Conservation (phyloP, 208 protist species). For the Acanthamoeba castellanii region DNA sequence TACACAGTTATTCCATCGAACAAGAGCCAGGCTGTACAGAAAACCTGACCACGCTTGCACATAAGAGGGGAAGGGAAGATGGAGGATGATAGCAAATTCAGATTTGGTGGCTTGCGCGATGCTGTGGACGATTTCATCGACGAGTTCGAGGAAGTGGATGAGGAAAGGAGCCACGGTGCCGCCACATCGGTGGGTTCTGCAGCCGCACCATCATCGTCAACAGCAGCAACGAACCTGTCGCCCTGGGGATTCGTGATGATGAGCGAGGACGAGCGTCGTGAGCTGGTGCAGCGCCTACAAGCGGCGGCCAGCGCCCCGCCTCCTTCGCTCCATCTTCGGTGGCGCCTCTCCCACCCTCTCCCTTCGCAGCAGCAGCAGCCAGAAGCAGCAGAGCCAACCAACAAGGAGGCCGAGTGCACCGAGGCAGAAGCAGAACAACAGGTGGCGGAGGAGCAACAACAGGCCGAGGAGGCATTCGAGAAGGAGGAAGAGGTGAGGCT, state of each 20-base stretch:
- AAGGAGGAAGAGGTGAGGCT: background rate
- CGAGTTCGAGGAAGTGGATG: conserved; percentile 25
- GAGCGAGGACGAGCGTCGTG: conserved; percentile 6
- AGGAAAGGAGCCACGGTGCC: background rate
- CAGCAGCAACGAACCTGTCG: background rate
- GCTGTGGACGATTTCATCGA: conserved; percentile 18
- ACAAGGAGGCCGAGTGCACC: background rate
- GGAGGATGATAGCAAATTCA: background rate
- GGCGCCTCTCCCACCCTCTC: background rate
- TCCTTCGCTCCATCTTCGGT: background rate
- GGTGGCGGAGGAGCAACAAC: background rate
- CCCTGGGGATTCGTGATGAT: conserved; percentile 34
- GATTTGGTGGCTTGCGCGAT: background rate
- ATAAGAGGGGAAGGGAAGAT: background rate
- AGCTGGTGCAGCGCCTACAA: background rate
- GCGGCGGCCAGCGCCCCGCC: background rate
- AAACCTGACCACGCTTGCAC: too few species aligned
- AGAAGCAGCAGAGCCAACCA: background rate
- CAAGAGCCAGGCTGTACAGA: too few species aligned
- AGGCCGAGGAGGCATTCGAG: background rate
- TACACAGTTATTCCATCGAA: too few species aligned
- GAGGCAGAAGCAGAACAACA: background rate
- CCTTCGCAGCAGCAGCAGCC: background rate
- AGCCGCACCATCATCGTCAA: background rate
- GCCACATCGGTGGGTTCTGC: background rate